These are phyloP conservation scores for Phylloporus sp. DNA, from an alignment of 768 basidiomycete species.

Conservation along the genomic window DNA sequence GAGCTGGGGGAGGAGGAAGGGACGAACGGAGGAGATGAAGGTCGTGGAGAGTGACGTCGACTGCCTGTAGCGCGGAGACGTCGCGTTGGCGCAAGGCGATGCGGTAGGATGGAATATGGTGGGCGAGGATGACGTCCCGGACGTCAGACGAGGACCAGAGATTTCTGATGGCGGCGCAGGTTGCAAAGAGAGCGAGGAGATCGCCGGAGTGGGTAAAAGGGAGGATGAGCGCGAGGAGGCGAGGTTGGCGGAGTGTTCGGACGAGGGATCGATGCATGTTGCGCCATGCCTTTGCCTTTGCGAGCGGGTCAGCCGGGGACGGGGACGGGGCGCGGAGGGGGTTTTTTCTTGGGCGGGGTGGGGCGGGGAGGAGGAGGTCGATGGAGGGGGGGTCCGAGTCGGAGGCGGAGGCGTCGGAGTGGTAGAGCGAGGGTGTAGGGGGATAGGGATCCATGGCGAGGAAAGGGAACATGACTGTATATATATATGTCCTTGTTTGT, in stretches of 20 bases:
- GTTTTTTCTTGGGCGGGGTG: not conserved
- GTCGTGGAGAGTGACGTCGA: constrained; percentile 53
- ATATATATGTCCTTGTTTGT: constrained; percentile 14
- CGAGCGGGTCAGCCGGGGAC: constrained; percentile 2
- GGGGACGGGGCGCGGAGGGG: not conserved
- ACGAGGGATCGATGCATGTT: constrained; percentile 26
- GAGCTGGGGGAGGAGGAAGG: constrained; percentile 9
- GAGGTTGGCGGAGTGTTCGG: constrained; percentile 31
- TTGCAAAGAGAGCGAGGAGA: constrained; percentile 36
- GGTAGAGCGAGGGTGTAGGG: constrained; percentile 24
- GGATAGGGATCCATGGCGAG: constrained; percentile 22
- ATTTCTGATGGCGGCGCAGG: constrained; percentile 33
- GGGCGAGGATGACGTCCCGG: constrained; percentile 37
- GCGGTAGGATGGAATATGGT: constrained; percentile 56
- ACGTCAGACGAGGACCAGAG: constrained; percentile 31
- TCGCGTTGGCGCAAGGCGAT: constrained; percentile 40
- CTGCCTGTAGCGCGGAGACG: constrained; percentile 36
- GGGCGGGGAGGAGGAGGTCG: constrained; percentile 21
- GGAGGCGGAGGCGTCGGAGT: constrained; percentile 25
- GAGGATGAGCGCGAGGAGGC: constrained; percentile 32
- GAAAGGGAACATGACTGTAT: constrained; percentile 10
- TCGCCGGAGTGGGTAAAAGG: constrained; percentile 34
- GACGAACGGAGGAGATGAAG: constrained; percentile 62
- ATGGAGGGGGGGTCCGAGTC: constrained; percentile 16
- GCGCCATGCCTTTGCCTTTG: constrained; percentile 22